phyloP scores from a whole-genome alignment of 352 stramenopile species.

The Phytophthora sp. region DNA sequence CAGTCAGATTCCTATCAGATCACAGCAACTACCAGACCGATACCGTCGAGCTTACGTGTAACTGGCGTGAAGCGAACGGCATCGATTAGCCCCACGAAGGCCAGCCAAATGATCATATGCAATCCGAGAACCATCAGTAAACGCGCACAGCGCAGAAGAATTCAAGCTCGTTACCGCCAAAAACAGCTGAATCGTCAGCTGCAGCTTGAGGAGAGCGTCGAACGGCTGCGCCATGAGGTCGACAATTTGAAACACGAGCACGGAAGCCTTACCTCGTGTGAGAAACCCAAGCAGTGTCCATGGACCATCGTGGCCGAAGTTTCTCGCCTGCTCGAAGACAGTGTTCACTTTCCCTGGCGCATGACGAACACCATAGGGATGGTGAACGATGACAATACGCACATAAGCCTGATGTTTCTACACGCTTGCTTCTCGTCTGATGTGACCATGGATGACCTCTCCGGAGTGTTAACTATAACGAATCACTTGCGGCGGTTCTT shows the following conservation, averaged over 20 bases:
- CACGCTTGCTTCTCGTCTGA: neutral
- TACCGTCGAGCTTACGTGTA: neutral
- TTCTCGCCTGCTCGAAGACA: neutral
- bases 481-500: conserved; percentile 1
- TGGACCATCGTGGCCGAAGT: conserved; percentile 10
- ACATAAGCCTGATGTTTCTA: neutral
- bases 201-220: neutral
- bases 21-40: too few species aligned
- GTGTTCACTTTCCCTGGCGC: neutral
- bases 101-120: neutral
- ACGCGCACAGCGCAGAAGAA: conserved; percentile 4
- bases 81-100: neutral
- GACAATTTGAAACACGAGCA: neutral
- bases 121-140: conserved; percentile 2
- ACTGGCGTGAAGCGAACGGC: neutral
- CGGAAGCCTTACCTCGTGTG: neutral
- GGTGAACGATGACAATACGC: neutral
- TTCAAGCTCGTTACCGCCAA: conserved; percentile 23
- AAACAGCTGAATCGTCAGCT: conserved; percentile 5
- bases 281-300: neutral
- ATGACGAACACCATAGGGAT: neutral
- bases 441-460: neutral
- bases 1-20: too few species aligned
- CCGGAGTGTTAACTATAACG: neutral
- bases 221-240: conserved; percentile 5